Evolutionary conservation across 169 alveolate genomes (phyloP), one percentile per base, ranked within the genome.

Genomic region (Cryptosporidium andersoni): DNA sequence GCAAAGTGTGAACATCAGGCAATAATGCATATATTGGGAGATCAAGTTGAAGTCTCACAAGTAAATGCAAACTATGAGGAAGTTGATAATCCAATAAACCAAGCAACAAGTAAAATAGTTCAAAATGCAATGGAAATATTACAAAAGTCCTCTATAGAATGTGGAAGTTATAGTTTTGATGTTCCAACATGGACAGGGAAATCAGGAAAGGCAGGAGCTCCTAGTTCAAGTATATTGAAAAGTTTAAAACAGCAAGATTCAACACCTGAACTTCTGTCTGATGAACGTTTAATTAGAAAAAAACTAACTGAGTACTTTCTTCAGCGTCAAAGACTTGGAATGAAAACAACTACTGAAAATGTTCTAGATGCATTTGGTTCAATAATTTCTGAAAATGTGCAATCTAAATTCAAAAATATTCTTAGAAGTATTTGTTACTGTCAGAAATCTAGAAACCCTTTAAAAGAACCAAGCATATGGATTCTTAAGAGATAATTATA

Each of bases 181-280:
- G 89, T 88, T 25, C 91, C 91, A 43, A 88, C 91, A 1, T 88
- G 91, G 91, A 88, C 91, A 2, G 91, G 91, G 14, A 66, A 68
- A 51, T 56, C 81, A 36, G 91, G 91, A 2, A 60, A 80, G 45
- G 91, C 91, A 42, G 91, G 91, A 14, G 89, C 89, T 51, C 85
- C 85, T 25, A 74, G 85, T 47, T 74, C 85, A 1, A 14, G 55
- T 58, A 74, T 74, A 40, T 58, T 74, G 36, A 39, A 64, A 42
- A 55, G 60, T 49, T 60, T 74, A 9, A 74, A 47, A 39, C 85
- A 68, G 14, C 85, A 74, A 42, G 37, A 25, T 12, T 37, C 25
- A 16, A 2, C 64, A 5, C 12, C 5, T 5, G 67, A 62, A 11
- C 0, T 34, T 5, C 14, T n/a, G 25, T 74, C 74, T 66, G 68